phyloP scores from a whole-genome alignment of 768 basidiomycete genomes.

The Rhizopogon sp. region DNA sequence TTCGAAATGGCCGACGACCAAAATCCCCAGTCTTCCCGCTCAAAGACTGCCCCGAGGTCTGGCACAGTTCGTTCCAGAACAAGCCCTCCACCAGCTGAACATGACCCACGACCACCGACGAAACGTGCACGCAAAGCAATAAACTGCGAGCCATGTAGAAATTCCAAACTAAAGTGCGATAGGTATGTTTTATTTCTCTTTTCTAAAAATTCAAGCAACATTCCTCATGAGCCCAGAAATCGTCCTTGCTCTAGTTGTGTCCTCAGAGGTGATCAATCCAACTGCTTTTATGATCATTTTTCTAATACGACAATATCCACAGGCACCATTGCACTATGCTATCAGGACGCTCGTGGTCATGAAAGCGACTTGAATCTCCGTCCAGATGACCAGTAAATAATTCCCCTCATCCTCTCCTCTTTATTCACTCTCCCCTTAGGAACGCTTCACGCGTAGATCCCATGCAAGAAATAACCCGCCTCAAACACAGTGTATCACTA shows the following conservation, averaged over 20 bases:
- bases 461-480: constrained; percentile 34
- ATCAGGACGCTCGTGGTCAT: constrained; percentile 67
- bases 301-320: constrained; percentile 5
- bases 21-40: background rate
- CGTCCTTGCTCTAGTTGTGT: constrained; percentile 89
- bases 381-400: constrained; percentile 45
- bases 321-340: constrained; percentile 81
- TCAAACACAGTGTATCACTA: constrained; percentile 36
- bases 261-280: constrained; percentile 52
- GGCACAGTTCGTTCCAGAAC: constrained; percentile 44
- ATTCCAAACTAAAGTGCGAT: constrained; percentile 87
- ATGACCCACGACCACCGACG: constrained; percentile 62
- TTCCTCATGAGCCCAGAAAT: constrained; percentile 41
- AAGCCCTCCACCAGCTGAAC: constrained; percentile 43
- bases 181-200: constrained; percentile 41
- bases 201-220: too few relatives aligned
- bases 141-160: constrained; percentile 85
- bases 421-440: constrained; percentile 10
- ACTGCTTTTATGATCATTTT: too few relatives aligned
- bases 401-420: constrained; percentile 31
- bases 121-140: constrained; percentile 85
- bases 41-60: background rate
- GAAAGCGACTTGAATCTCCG: constrained; percentile 51
- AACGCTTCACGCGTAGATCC: constrained; percentile 32
- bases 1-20: background rate